Evolutionary conservation across 371 early-diverging fungal species (phyloP).

Genomic region (Dichotomocladium elegans): DNA sequence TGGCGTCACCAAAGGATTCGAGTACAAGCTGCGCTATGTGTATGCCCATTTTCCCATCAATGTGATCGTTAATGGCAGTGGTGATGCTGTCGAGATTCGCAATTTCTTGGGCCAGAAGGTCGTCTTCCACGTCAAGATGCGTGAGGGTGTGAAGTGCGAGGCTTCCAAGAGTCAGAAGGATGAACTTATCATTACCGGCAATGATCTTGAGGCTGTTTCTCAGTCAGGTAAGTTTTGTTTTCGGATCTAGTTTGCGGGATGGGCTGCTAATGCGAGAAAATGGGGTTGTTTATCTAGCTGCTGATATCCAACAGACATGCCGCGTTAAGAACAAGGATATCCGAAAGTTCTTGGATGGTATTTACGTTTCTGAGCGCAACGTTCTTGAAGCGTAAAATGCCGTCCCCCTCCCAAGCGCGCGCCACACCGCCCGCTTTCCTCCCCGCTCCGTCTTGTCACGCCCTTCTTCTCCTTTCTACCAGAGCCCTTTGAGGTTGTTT

Average conservation of each 20-base stretch:
- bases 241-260: not conserved
- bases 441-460: not conserved
- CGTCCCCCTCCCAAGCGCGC: not conserved
- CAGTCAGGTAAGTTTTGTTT: constrained; percentile 67
- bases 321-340: constrained; percentile 89
- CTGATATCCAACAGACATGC: constrained; percentile 72
- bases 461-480: not conserved
- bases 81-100: constrained; percentile 91
- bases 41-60: constrained; percentile 99
- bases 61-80: constrained; percentile 84
- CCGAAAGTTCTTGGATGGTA: constrained; percentile 99
- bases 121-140: constrained; percentile 84
- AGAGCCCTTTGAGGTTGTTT: no score
- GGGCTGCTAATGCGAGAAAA: not conserved
- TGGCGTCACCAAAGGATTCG: constrained; percentile 99
- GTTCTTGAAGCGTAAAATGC: constrained; percentile 22
- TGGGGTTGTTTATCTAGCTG: constrained; percentile 42
- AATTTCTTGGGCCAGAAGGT: constrained; percentile 99
- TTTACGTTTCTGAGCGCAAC: constrained; percentile 90
- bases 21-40: constrained; percentile 99
- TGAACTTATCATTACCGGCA: constrained; percentile 93
- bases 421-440: not conserved
- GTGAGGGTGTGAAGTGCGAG: constrained; percentile 86
- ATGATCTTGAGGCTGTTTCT: constrained; percentile 96
- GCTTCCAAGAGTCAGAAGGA: constrained; percentile 91